These are phyloP conservation scores for Piper longum DNA, from an alignment of 164 flowering plant species.

Conservation along the genomic window DNA sequence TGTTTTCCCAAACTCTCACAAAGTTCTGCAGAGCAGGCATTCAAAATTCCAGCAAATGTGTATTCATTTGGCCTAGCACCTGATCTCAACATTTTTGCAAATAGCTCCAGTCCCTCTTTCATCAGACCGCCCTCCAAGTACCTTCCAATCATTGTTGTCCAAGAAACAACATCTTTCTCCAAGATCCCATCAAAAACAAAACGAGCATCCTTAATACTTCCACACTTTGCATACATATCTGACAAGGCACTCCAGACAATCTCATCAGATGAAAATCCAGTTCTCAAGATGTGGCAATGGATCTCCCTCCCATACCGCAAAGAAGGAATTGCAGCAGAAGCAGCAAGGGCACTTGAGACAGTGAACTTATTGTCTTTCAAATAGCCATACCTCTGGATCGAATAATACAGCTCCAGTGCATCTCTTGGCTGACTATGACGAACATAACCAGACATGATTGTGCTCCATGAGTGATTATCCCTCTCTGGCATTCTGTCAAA, in stretches of 20 bases:
- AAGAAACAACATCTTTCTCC: conserved; percentile 19
- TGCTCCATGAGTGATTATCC: conserved; percentile 22
- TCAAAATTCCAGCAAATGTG: conserved; percentile 19
- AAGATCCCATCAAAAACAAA: conserved; percentile 13
- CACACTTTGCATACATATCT: conserved; percentile 24
- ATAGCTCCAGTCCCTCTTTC: conserved; percentile 18
- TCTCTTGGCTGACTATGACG: conserved; percentile 10
- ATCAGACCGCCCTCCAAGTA: conserved; percentile 16
- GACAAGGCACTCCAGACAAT: conserved; percentile 23
- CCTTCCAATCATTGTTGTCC: conserved; percentile 25
- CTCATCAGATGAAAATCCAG: conserved; percentile 14
- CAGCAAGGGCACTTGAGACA: conserved; percentile 16
- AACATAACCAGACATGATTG: conserved; percentile 25
- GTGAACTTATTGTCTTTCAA: conserved; percentile 15
- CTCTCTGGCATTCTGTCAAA: conserved; percentile 18
- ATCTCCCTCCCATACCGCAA: conserved; percentile 17
- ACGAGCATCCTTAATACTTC: conserved; percentile 17
- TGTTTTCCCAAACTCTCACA: conserved; percentile 17
- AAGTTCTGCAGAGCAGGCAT: conserved; percentile 18
- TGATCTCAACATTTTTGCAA: conserved; percentile 12
- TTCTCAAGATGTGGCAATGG: conserved; percentile 17
- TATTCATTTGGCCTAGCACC: conserved; percentile 20
- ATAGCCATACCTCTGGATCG: conserved; percentile 9
- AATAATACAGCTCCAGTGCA: conserved; percentile 15
- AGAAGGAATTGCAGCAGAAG: conserved; percentile 16